These are phyloP conservation scores for Malus fusca DNA, from an alignment of 306 rosid genomes.

Conservation along the genomic window DNA sequence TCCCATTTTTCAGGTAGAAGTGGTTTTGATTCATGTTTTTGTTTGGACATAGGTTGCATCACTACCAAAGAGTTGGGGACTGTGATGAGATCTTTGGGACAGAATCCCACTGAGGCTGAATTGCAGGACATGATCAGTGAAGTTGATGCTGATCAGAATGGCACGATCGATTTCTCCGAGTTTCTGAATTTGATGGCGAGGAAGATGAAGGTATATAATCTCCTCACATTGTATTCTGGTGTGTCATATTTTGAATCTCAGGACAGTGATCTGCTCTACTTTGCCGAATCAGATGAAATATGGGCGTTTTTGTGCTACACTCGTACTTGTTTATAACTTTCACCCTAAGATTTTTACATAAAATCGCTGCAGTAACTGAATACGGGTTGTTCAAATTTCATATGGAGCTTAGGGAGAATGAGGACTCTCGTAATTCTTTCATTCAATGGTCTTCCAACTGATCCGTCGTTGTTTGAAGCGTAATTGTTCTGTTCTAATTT, in stretches of 20 bases:
- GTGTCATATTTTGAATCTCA: no score
- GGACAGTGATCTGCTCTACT: neutral
- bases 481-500: neutral
- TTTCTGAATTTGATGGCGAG: conserved; percentile 31
- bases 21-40: neutral
- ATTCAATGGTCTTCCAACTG: neutral
- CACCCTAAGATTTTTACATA: neutral
- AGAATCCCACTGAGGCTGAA: conserved; percentile 27
- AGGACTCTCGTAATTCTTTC: no score
- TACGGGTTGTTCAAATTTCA: no score
- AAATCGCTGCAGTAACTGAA: no score
- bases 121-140: conserved; percentile 31
- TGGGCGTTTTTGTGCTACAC: neutral
- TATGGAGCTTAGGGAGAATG: no score
- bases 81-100: conserved; percentile 32
- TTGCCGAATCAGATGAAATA: neutral
- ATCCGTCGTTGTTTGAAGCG: neutral
- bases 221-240: neutral
- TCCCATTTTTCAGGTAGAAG: neutral
- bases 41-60: conserved; percentile 19
- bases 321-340: neutral
- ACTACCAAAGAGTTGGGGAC: conserved; percentile 28
- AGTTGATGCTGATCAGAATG: conserved; percentile 29
- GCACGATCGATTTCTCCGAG: conserved; percentile 28
- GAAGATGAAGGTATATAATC: conserved; percentile 17